Evolutionary conservation across 2,329 filamentous ascomycete genomes (phyloP).

Genomic region (Colletotrichum graminicola): DNA sequence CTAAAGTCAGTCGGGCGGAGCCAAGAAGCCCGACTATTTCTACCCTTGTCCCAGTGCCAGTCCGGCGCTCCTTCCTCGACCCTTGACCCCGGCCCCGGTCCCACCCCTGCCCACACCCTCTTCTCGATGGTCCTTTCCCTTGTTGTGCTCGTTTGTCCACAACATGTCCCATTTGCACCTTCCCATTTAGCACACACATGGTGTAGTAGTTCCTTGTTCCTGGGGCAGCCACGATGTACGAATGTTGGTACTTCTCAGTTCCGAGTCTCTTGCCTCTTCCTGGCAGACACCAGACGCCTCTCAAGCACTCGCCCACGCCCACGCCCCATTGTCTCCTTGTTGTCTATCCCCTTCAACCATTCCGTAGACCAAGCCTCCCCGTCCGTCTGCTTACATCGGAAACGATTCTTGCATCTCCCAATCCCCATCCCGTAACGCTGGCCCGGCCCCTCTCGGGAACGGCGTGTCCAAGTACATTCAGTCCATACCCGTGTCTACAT

Average conservation of each 20-base stretch:
- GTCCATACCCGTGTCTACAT: slow-evolving; percentile 2
- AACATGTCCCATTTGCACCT: slow-evolving; percentile 25
- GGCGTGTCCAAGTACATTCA: neutral
- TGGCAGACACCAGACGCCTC: neutral
- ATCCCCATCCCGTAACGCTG: slow-evolving; percentile 6
- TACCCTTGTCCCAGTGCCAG: neutral
- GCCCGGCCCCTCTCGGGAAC: neutral
- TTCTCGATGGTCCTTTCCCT: neutral
- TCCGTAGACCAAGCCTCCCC: slow-evolving; percentile 21
- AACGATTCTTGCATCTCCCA: slow-evolving; percentile 10
- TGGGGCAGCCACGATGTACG: slow-evolving; percentile 36
- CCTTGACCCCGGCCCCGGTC: slow-evolving; percentile 14
- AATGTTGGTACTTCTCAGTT: neutral
- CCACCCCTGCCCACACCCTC: neutral
- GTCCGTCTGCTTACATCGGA: slow-evolving; percentile 9
- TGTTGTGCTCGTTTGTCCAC: slow-evolving; percentile 22
- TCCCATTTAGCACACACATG: slow-evolving; percentile 25
- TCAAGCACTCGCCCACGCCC: neutral
- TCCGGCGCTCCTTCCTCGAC: neutral
- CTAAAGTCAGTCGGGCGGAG: slow-evolving; percentile 28
- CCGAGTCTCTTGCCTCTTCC: neutral
- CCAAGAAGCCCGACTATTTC: slow-evolving; percentile 11
- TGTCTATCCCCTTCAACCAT: neutral
- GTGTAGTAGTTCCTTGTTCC: slow-evolving; percentile 15
- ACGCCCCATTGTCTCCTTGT: slow-evolving; percentile 3